Percentiles rank a stretch among this genome's conserved stretches.
Evolutionary conservation across 148 eudicot genomes (phyloP).

Genomic region (Pharnaceum exiguum): DNA sequence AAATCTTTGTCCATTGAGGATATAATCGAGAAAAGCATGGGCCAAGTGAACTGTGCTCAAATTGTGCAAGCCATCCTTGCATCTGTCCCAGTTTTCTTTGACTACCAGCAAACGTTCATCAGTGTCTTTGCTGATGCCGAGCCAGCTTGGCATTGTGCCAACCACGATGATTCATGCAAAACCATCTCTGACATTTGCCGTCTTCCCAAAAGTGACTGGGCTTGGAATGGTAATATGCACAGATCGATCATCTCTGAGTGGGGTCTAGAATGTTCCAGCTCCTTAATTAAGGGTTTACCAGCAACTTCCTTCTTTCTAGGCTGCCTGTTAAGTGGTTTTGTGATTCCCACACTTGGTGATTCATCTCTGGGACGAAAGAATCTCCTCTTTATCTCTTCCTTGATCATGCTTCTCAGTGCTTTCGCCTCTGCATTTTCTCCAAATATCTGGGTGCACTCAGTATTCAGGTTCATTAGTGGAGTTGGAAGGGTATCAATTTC

Average conservation of each 20-base stretch:
- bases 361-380: constrained; percentile 17
- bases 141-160: constrained; percentile 23
- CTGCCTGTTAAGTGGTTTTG: constrained; percentile 21
- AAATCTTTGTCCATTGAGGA: constrained; percentile 14
- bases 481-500: constrained; percentile 21
- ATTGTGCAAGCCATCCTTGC: constrained; percentile 22
- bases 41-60: constrained; percentile 15
- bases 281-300: constrained; percentile 17
- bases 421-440: constrained; percentile 21
- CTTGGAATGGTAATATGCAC: constrained; percentile 10
- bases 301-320: constrained; percentile 21
- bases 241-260: constrained; percentile 16
- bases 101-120: constrained; percentile 25
- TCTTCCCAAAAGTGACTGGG: constrained; percentile 14
- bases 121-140: constrained; percentile 20
- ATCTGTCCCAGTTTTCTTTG: constrained; percentile 15
- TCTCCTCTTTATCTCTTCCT: constrained; percentile 8
- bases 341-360: constrained; percentile 20
- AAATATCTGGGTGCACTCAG: constrained; percentile 18
- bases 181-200: constrained; percentile 1
- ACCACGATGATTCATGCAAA: neutral
- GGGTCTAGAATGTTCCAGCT: constrained; percentile 21
- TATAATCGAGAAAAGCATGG: constrained; percentile 23
- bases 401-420: constrained; percentile 12
- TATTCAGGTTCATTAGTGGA: constrained; percentile 18